A percentile compares a stretch with the other conserved stretches of the same genome.
phyloP scores from a whole-genome alignment of 495 filamentous ascomycete species.

The Aspergillus nidulans region DNA sequence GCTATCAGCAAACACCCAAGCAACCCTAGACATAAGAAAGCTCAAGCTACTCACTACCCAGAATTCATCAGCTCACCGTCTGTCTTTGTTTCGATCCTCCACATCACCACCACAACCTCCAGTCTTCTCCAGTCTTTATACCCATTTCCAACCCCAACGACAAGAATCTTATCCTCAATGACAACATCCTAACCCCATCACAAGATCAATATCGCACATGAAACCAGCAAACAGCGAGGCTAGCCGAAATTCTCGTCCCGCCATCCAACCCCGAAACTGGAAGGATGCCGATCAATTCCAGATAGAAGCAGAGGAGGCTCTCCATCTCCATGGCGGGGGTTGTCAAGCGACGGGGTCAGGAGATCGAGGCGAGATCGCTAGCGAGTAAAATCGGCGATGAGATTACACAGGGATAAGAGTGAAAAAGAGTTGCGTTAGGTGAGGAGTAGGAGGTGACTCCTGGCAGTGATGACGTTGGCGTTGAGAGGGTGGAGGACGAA shows the following conservation, averaged over 20 bases:
- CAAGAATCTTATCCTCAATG: too few species aligned
- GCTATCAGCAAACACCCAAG: neutral
- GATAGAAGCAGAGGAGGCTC: neutral
- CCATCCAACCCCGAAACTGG: neutral
- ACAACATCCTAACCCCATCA: neutral
- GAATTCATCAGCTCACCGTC: too few species aligned
- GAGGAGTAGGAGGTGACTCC: neutral
- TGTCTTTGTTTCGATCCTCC: neutral
- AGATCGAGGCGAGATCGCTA: neutral
- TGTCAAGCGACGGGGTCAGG: constrained; percentile 1
- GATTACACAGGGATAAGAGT: neutral
- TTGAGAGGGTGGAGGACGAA: neutral
- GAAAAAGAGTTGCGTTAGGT: neutral
- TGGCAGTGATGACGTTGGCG: neutral
- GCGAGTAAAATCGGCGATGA: constrained; percentile 3
- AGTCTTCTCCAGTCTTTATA: neutral
- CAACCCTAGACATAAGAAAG: neutral
- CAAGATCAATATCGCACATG: neutral
- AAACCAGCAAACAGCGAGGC: neutral
- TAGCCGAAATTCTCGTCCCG: constrained; percentile 8
- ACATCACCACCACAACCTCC: neutral
- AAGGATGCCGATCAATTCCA: neutral
- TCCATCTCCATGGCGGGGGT: neutral
- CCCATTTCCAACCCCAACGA: neutral
- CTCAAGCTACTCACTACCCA: neutral